These are phyloP conservation scores for Penicillium hesseltinei DNA, from an alignment of 2,329 filamentous ascomycete genomes.

Conservation along the genomic window DNA sequence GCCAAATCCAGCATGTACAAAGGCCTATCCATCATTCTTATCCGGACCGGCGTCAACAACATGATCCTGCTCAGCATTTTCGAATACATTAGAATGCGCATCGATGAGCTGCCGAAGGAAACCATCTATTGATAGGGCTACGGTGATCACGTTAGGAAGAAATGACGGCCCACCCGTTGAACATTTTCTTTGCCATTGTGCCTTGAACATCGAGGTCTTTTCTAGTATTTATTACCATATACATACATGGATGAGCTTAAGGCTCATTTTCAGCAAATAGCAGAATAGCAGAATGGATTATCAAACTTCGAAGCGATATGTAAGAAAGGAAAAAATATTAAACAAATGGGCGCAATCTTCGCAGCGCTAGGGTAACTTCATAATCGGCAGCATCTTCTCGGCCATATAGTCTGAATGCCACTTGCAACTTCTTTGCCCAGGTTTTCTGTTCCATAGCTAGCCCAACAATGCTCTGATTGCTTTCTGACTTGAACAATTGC, in stretches of 20 bases:
- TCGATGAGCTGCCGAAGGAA: constrained; percentile 40
- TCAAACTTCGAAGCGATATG: not conserved
- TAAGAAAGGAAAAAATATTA: not conserved
- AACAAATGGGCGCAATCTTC: not conserved
- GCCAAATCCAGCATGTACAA: constrained; percentile 48
- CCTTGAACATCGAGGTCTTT: not conserved
- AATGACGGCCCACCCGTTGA: not conserved
- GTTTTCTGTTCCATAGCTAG: not conserved
- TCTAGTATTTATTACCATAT: constrained; percentile 13
- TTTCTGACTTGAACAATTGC: not conserved
- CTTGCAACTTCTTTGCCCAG: not conserved
- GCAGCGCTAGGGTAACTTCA: not conserved
- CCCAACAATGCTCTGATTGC: not conserved
- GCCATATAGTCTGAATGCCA: not conserved
- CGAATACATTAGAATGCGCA: constrained; percentile 46
- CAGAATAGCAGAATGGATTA: constrained; percentile 23
- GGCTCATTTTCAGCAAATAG: constrained; percentile 24
- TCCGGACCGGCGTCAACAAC: constrained; percentile 49
- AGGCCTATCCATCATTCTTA: constrained; percentile 48
- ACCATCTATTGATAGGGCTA: not conserved
- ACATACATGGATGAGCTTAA: constrained; percentile 24
- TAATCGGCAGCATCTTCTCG: not conserved
- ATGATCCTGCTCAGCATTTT: constrained; percentile 50
- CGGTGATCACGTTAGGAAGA: not conserved
- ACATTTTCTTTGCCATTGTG: not conserved